These are phyloP conservation scores for Arachnomyces sp. DNA, from an alignment of 2,329 filamentous ascomycete species.

Conservation along the genomic window DNA sequence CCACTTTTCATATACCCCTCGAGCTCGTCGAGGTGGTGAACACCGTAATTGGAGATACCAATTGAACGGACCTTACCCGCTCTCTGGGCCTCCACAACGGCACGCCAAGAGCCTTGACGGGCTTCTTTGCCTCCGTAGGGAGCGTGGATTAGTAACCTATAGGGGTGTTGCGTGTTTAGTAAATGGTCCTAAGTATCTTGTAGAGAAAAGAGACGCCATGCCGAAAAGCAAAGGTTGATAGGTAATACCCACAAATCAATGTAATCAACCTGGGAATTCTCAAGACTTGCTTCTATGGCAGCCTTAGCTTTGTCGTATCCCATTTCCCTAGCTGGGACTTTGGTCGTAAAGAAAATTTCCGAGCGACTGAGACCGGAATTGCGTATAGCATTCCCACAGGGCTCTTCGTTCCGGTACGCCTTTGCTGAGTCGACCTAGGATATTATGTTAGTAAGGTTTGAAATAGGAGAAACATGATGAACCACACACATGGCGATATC, in stretches of 20 bases:
- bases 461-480: background rate
- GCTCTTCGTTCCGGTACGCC: constrained; percentile 51
- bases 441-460: constrained; percentile 3
- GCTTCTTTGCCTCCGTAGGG: constrained; percentile 32
- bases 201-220: background rate
- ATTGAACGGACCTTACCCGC: constrained; percentile 33
- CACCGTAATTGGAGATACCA: constrained; percentile 34
- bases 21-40: constrained; percentile 35
- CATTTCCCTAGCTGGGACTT: constrained; percentile 46
- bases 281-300: constrained; percentile 57
- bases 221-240: background rate
- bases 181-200: constrained; percentile 4
- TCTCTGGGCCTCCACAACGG: constrained; percentile 33
- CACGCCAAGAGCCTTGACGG: constrained; percentile 33
- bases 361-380: constrained; percentile 46
- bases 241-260: constrained; percentile 51
- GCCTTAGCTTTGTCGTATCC: constrained; percentile 59
- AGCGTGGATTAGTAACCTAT: constrained; percentile 33
- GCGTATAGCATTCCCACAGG: constrained; percentile 47
- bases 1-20: constrained; percentile 32
- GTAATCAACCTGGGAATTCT: constrained; percentile 56
- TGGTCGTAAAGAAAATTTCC: constrained; percentile 57
- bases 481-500: constrained; percentile 50
- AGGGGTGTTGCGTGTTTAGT: background rate
- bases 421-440: constrained; percentile 51